phyloP scores from a whole-genome alignment of 2,329 filamentous ascomycete genomes.

The Aspergillus sp. region DNA sequence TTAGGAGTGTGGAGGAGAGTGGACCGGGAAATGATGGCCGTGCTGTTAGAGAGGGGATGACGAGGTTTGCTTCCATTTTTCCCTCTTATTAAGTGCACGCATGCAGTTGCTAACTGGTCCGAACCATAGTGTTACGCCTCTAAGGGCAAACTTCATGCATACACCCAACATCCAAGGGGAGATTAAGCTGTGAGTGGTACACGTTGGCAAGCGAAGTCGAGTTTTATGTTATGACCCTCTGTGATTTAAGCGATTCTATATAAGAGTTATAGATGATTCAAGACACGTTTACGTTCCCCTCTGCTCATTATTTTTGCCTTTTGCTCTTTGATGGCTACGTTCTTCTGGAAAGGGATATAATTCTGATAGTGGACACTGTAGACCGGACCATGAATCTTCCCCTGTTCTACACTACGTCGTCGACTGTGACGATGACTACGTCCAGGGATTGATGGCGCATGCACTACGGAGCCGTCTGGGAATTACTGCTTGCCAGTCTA shows the following conservation, averaged over 20 bases:
- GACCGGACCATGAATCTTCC: slow-evolving; percentile 30
- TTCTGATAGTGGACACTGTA: slow-evolving; percentile 31
- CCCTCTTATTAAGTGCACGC: not conserved
- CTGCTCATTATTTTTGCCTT: slow-evolving; percentile 8
- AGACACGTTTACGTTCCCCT: slow-evolving; percentile 7
- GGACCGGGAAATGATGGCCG: slow-evolving; percentile 84
- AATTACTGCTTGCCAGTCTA: slow-evolving; percentile 47
- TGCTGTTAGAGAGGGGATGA: slow-evolving; percentile 80
- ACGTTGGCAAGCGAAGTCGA: slow-evolving; percentile 13
- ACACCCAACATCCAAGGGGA: slow-evolving; percentile 59
- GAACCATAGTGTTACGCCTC: slow-evolving; percentile 66
- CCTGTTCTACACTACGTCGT: slow-evolving; percentile 62
- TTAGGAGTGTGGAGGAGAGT: slow-evolving; percentile 74
- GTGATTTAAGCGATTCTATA: not conserved
- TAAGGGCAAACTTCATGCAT: slow-evolving; percentile 91
- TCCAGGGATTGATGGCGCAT: slow-evolving; percentile 73
- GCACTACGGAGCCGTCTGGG: slow-evolving; percentile 62
- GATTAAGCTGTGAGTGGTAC: slow-evolving; percentile 70
- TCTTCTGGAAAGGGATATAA: slow-evolving; percentile 6
- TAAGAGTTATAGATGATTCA: slow-evolving; percentile 3
- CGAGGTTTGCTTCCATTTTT: slow-evolving; percentile 52
- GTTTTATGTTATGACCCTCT: slow-evolving; percentile 12
- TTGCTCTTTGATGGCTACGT: slow-evolving; percentile 5
- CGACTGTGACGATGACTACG: slow-evolving; percentile 80
- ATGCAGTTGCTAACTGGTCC: slow-evolving; percentile 6